Conservation (phyloP, 73 alveolate species). For the Symbiodinium natans region DNA sequence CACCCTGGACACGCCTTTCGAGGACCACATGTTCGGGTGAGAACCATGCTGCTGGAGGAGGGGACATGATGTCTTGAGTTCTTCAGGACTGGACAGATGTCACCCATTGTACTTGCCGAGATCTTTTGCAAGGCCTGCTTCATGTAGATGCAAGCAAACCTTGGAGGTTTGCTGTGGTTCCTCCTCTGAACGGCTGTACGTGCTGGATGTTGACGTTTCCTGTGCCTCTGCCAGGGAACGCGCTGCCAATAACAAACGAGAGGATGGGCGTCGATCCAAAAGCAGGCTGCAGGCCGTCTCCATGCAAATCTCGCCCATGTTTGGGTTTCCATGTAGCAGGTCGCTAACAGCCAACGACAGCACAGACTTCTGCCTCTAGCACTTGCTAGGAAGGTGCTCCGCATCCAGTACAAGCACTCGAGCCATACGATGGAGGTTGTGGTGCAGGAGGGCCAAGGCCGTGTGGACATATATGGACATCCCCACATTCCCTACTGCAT, state of each 20-base stretch:
- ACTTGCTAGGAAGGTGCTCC: not conserved
- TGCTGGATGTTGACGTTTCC: not conserved
- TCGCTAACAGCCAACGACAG: too few species aligned
- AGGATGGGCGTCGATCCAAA: conserved; percentile 7
- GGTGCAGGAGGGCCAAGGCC: not conserved
- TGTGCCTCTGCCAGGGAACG: not conserved
- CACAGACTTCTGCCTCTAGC: too few species aligned
- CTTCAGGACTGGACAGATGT: not conserved
- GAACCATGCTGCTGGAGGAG: too few species aligned
- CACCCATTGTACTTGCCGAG: not conserved
- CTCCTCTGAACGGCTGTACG: too few species aligned
- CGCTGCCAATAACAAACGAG: not conserved
- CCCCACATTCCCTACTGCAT: too few species aligned
- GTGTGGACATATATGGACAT: not conserved
- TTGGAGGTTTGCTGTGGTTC: too few species aligned
- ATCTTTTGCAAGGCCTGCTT: not conserved
- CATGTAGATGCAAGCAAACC: not conserved
- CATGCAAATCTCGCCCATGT: too few species aligned
- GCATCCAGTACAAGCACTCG: not conserved
- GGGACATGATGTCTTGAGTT: too few species aligned
- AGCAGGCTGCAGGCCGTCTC: not conserved
- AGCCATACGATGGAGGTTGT: not conserved
- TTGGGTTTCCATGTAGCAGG: too few species aligned
- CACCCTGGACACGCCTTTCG: not conserved
- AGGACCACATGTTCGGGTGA: not conserved